Conservation (phyloP, 768 basidiomycete genomes). For the Podaxis pistillaris region DNA sequence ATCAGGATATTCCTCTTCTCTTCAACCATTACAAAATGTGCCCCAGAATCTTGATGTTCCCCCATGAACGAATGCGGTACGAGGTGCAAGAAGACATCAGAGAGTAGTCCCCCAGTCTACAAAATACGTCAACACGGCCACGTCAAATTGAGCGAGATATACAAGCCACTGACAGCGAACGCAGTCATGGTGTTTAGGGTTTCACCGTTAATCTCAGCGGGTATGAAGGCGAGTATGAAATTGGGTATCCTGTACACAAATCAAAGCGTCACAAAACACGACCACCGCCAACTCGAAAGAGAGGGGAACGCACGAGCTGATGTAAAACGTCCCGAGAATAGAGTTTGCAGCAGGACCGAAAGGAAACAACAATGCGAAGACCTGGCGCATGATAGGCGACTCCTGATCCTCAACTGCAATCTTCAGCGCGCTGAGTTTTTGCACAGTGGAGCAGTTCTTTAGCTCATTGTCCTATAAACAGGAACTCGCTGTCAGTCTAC, state of each 20-base stretch:
- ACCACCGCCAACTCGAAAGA: background rate
- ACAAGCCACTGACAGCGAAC: conserved; percentile 64
- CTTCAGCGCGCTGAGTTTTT: conserved; percentile 58
- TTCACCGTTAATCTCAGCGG: conserved; percentile 78
- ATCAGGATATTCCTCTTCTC: conserved; percentile 90
- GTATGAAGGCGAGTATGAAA: conserved; percentile 93
- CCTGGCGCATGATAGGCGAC: conserved; percentile 75
- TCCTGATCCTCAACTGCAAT: conserved; percentile 55
- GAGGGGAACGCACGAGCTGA: conserved; percentile 76
- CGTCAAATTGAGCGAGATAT: background rate
- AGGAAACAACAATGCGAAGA: conserved; percentile 82
- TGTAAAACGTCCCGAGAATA: conserved; percentile 91
- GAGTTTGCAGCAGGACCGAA: conserved; percentile 92
- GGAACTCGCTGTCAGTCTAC: conserved; percentile 1
- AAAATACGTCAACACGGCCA: conserved; percentile 2
- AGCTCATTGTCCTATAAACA: conserved; percentile 13
- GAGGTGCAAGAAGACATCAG: conserved; percentile 90
- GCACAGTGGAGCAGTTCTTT: conserved; percentile 25
- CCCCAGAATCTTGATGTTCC: conserved; percentile 70
- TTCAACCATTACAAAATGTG: conserved; percentile 82
- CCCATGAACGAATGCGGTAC: conserved; percentile 93
- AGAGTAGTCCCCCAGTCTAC: conserved; percentile 86
- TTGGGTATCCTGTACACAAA: conserved; percentile 70
- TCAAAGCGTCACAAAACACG: background rate
- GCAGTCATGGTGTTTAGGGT: conserved; percentile 94